phyloP scores from a whole-genome alignment of 1,284 basidiomycete species.

The Ceratobasidium sp. region DNA sequence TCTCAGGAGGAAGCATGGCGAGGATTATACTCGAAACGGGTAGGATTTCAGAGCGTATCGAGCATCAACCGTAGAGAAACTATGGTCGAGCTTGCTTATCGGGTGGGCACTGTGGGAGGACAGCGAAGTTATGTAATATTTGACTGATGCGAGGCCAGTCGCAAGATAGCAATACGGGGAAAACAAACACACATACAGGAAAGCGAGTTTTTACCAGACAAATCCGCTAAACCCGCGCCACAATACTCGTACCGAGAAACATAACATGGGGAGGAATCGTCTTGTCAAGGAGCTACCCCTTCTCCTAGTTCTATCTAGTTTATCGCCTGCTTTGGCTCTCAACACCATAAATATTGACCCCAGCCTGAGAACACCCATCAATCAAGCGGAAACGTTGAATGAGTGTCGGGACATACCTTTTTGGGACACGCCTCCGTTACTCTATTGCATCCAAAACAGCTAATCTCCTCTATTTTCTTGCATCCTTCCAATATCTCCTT shows the following conservation, averaged over 20 bases:
- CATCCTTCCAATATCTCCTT: constrained; percentile 72
- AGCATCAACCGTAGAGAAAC: neutral
- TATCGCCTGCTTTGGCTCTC: constrained; percentile 45
- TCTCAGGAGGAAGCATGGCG: constrained; percentile 2
- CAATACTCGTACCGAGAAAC: neutral
- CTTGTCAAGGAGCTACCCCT: neutral
- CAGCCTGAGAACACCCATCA: constrained; percentile 32
- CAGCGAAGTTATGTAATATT: neutral
- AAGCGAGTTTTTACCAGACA: neutral
- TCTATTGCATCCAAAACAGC: constrained; percentile 76
- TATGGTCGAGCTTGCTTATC: neutral
- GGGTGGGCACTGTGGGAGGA: neutral
- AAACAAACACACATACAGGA: neutral
- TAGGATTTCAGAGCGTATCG: neutral
- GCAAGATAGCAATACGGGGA: neutral
- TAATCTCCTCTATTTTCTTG: constrained; percentile 64
- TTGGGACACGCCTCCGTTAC: constrained; percentile 65
- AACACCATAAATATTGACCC: constrained; percentile 47
- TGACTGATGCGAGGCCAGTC: neutral
- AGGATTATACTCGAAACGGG: neutral
- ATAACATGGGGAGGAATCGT: neutral
- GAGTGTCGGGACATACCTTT: constrained; percentile 58
- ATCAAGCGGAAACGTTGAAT: neutral
- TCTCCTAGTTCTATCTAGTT: neutral
- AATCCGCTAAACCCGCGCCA: neutral